A percentile compares a stretch with the other conserved stretches of the same genome.
Conservation (phyloP, 768 basidiomycete species). For the Piloderma croceum region DNA sequence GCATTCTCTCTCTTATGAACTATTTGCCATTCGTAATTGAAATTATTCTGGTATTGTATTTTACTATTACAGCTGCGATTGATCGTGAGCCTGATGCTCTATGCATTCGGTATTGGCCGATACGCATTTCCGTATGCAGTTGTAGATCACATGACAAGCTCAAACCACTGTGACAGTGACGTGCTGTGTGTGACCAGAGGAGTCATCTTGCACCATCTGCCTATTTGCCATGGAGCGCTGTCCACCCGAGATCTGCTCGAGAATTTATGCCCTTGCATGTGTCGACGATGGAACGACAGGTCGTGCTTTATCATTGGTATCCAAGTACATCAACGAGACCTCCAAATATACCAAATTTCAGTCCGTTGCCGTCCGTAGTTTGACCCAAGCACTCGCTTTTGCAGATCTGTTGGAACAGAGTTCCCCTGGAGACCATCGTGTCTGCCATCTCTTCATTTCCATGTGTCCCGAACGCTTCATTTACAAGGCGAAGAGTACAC, state of each 20-base stretch:
- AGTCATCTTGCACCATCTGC: background rate
- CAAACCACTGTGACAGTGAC: no score
- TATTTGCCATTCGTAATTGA: no score
- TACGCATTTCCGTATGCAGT: no score
- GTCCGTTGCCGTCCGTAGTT: slow-evolving; percentile 23
- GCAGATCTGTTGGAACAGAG: slow-evolving; percentile 16
- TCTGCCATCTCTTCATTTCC: slow-evolving; percentile 26
- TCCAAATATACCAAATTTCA: slow-evolving; percentile 21
- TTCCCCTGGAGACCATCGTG: slow-evolving; percentile 17
- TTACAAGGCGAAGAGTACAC: no score
- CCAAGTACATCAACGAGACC: slow-evolving; percentile 21
- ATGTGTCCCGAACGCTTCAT: slow-evolving; percentile 12
- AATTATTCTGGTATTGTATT: no score
- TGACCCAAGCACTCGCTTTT: slow-evolving; percentile 20
- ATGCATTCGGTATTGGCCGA: no score
- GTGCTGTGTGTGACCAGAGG: no score
- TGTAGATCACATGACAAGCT: no score
- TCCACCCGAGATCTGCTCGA: slow-evolving; percentile 24
- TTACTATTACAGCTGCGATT: no score
- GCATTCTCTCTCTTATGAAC: no score
- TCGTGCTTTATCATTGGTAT: slow-evolving; percentile 24
- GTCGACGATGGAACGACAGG: slow-evolving; percentile 24
- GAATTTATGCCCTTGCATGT: slow-evolving; percentile 26
- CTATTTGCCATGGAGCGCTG: slow-evolving; percentile 8
- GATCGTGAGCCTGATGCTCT: no score